Percentiles rank a stretch among this genome's conserved stretches.
Evolutionary conservation across 805 yeast species (phyloP).

Genomic region (Starmerella roubikii): DNA sequence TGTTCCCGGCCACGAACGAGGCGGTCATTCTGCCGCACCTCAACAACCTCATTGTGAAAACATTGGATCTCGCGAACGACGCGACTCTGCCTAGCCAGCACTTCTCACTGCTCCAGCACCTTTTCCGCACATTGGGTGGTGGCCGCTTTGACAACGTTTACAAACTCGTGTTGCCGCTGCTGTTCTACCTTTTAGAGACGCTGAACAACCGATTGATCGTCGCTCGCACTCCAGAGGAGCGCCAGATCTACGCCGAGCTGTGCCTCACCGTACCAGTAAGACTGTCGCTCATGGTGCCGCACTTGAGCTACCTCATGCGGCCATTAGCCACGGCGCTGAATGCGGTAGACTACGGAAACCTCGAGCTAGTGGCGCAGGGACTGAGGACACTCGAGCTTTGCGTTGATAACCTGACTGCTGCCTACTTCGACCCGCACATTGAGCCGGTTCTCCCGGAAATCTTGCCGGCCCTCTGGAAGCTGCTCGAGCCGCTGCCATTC

Average conservation of each 20-base stretch:
- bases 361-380: conserved; percentile 88
- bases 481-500: conserved; percentile 81
- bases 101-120: conserved; percentile 72
- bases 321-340: conserved; percentile 85
- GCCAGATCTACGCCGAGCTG: conserved; percentile 87
- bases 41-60: conserved; percentile 65
- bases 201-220: conserved; percentile 69
- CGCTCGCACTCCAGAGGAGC: conserved; percentile 76
- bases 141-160: conserved; percentile 89
- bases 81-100: conserved; percentile 86
- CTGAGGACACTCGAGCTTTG: conserved; percentile 86
- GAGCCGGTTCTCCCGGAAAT: conserved; percentile 94
- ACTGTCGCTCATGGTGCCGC: conserved; percentile 85
- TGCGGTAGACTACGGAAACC: conserved; percentile 44
- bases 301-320: conserved; percentile 70
- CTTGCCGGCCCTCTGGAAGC: conserved; percentile 84
- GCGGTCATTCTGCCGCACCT: conserved; percentile 77
- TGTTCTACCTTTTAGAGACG: conserved; percentile 76
- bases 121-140: conserved; percentile 91
- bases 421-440: conserved; percentile 90
- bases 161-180: conserved; percentile 80
- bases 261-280: conserved; percentile 95
- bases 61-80: conserved; percentile 63
- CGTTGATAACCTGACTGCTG: conserved; percentile 91
- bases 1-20: conserved; percentile 77